Evolutionary conservation across 768 basidiomycete genomes (phyloP).

Genomic region (Dictyophora rubrovolvata): DNA sequence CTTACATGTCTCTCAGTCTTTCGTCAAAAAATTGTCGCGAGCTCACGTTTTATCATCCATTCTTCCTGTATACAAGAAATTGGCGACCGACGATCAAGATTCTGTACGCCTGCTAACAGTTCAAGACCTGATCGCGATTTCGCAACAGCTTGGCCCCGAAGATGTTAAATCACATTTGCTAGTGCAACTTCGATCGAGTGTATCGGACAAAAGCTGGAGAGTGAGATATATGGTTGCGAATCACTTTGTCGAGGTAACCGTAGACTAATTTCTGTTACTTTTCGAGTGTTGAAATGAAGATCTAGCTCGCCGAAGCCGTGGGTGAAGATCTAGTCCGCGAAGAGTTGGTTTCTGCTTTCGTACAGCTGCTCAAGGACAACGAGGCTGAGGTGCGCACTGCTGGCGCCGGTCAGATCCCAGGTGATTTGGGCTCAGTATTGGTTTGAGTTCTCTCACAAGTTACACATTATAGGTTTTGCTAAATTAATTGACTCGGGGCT

Average conservation of each 20-base stretch:
- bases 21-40: conserved; percentile 70
- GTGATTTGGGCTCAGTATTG: conserved; percentile 30
- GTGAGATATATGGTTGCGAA: conserved; percentile 98
- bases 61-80: conserved; percentile 84
- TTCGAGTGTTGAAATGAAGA: neutral
- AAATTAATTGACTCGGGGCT: conserved; percentile 89
- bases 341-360: conserved; percentile 87
- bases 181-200: conserved; percentile 78
- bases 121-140: conserved; percentile 89
- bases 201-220: conserved; percentile 95
- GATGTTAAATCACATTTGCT: conserved; percentile 88
- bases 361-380: conserved; percentile 91
- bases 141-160: conserved; percentile 69
- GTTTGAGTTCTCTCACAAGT: conserved; percentile 1
- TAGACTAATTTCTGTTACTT: neutral
- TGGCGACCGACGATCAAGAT: conserved; percentile 95
- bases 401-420: conserved; percentile 92
- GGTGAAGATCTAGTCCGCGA: conserved; percentile 86
- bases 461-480: conserved; percentile 64
- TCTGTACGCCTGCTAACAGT: conserved; percentile 93
- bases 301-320: conserved; percentile 80
- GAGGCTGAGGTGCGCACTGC: conserved; percentile 98
- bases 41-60: conserved; percentile 78
- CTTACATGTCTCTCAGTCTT: conserved; percentile 40
- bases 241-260: conserved; percentile 84